Percentiles rank a stretch among this genome's conserved stretches.
phyloP scores from a whole-genome alignment of 768 basidiomycete genomes.

The Collybia sp. region DNA sequence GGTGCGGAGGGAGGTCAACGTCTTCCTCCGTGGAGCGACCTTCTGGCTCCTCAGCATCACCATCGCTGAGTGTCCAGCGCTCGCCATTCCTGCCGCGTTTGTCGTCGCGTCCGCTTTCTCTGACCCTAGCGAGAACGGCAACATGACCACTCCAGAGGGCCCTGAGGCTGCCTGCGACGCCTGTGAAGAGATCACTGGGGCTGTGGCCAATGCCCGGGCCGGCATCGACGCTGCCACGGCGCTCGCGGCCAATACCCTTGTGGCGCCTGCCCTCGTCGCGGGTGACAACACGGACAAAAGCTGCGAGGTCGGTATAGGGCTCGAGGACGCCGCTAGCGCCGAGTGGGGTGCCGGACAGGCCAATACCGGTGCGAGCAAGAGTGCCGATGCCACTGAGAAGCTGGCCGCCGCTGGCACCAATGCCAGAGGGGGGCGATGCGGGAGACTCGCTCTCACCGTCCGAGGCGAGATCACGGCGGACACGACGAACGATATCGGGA shows the following conservation, averaged over 20 bases:
- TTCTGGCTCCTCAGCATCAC: slow-evolving; percentile 33
- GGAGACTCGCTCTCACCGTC: slow-evolving; percentile 15
- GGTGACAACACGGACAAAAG: slow-evolving; percentile 42
- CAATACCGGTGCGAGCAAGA: slow-evolving; percentile 30
- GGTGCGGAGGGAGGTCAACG: slow-evolving; percentile 24
- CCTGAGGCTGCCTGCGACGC: slow-evolving; percentile 31
- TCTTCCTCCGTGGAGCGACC: slow-evolving; percentile 41
- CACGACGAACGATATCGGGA: slow-evolving; percentile 50
- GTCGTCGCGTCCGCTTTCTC: slow-evolving; percentile 29
- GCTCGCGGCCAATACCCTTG: not conserved
- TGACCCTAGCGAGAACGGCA: slow-evolving; percentile 27
- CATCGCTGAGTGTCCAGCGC: slow-evolving; percentile 31
- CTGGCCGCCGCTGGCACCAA: slow-evolving; percentile 23
- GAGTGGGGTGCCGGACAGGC: slow-evolving; percentile 28
- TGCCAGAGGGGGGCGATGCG: slow-evolving; percentile 3
- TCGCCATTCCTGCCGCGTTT: slow-evolving; percentile 11
- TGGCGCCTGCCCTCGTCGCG: slow-evolving; percentile 24
- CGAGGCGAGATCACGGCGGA: slow-evolving; percentile 48
- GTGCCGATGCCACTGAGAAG: slow-evolving; percentile 38
- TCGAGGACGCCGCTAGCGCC: slow-evolving; percentile 25
- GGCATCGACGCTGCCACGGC: slow-evolving; percentile 7
- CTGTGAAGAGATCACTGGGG: slow-evolving; percentile 22
- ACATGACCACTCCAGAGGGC: slow-evolving; percentile 43
- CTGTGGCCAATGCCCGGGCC: slow-evolving; percentile 1
- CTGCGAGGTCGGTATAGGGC: slow-evolving; percentile 46